Evolutionary conservation across 495 filamentous ascomycete species (phyloP).

Genomic region (Penicillium daleae): DNA sequence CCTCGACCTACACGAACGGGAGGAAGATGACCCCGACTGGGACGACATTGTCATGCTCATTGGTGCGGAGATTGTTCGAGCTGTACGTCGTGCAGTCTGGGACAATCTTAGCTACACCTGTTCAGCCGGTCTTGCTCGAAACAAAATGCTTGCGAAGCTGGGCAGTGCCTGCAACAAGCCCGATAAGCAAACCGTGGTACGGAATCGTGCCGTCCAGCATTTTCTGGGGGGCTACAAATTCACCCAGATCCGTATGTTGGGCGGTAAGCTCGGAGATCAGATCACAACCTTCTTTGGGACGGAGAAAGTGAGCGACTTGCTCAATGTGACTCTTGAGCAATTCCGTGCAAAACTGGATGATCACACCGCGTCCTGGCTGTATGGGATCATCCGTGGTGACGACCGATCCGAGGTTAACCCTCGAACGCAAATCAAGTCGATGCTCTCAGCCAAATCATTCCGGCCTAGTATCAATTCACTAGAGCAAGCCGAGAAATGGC

Average conservation of each 20-base stretch:
- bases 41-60: slow-evolving; percentile 89
- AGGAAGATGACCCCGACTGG: slow-evolving; percentile 89
- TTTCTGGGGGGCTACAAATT: slow-evolving; percentile 90
- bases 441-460: slow-evolving; percentile 98
- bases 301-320: slow-evolving; percentile 76
- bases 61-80: slow-evolving; percentile 85
- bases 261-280: slow-evolving; percentile 93
- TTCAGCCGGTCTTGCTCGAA: slow-evolving; percentile 82
- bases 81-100: slow-evolving; percentile 67
- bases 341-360: slow-evolving; percentile 80
- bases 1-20: slow-evolving; percentile 69
- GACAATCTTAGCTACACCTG: slow-evolving; percentile 82
- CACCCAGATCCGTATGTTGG: slow-evolving; percentile 93
- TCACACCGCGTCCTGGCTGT: slow-evolving; percentile 87
- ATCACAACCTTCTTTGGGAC: slow-evolving; percentile 77
- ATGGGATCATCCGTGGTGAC: slow-evolving; percentile 81
- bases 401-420: slow-evolving; percentile 89
- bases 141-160: slow-evolving; percentile 95
- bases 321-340: slow-evolving; percentile 73
- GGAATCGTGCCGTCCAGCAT: slow-evolving; percentile 76
- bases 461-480: slow-evolving; percentile 76
- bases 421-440: slow-evolving; percentile 92
- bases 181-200: slow-evolving; percentile 87
- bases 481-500: slow-evolving; percentile 86
- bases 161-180: slow-evolving; percentile 91